Base-by-base conservation (phyloP, 2,329 filamentous ascomycete genomes). In the Aspergillus sp. region DNA sequence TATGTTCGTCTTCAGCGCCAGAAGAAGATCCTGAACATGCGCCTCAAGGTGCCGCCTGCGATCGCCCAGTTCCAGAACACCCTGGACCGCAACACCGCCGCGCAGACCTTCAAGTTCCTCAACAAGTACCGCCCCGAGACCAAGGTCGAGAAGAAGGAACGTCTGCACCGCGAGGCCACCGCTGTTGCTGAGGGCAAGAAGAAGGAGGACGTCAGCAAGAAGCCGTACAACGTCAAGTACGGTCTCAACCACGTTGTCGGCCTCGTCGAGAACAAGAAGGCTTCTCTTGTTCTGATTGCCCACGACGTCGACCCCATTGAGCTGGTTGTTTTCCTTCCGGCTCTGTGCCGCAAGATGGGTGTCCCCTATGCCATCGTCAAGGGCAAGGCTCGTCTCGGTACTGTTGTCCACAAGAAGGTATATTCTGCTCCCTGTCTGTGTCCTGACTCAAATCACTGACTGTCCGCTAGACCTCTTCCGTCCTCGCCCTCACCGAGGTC, bases 91-190 rank as follows among this genome's bases (percentile, higher is more conserved):
- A 93, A 93, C 78, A 84, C 89, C 51, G 93, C 93, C 53, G 84
- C 86, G 57, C 89, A 96, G 75, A 76, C 85, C 49, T 91, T 98
- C 78, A 96, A 96, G 80, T 82, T 98, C 63, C 84, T 98, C 64
- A 93, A 94, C 84, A 98, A 98, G 79, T 98, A 98, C 82, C 86
- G 89, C 58, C 91, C 91, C 52, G 91, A 98, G 79, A 93, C 85
- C 69, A 96, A 95, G 81, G 73, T 75, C 57, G 89, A 96, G 82
- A 98, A 98, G 86, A 98, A 96, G 81, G 93, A 98, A 76, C 86
- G 91, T 72, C 77, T 98, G 49, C 79, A 84, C 67, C 86, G 94
- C 78, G 91, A 98, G 79, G 91, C 93, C 48, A 94, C 88, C 57
- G 93, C 91, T 60, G 79, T 98, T 66, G 80, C 86, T 66, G 88